Evolutionary conservation across 805 yeast genomes (phyloP).

Genomic region (Pichia eremophila): DNA sequence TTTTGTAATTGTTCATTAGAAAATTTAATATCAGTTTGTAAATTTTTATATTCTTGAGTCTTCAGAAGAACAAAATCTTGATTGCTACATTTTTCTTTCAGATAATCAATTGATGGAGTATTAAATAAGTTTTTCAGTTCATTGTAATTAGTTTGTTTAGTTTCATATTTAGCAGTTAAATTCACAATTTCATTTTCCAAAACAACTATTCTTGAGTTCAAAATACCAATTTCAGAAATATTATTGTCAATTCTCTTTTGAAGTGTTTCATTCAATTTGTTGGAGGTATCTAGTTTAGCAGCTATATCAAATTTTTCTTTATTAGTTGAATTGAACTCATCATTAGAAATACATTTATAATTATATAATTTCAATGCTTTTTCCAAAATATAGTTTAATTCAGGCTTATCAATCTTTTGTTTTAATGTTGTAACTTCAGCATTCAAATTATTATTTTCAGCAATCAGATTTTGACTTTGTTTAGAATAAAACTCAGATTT

Average conservation of each 20-base stretch:
- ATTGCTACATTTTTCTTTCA: slow-evolving; percentile 15
- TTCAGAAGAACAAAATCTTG: slow-evolving; percentile 25
- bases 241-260: neutral
- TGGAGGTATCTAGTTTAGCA: neutral
- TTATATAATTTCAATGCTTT: neutral
- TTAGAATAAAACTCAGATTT: no score
- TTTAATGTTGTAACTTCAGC: neutral
- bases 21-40: neutral
- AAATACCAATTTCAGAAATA: neutral
- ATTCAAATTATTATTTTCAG: no score
- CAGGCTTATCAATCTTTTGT: slow-evolving; percentile 1
- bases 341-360: slow-evolving; percentile 7
- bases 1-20: neutral
- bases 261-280: neutral
- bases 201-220: neutral
- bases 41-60: neutral
- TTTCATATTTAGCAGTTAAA: neutral
- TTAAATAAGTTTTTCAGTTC: neutral
- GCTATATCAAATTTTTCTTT: neutral
- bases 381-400: slow-evolving; percentile 3
- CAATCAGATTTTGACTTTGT: no score
- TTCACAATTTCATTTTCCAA: neutral
- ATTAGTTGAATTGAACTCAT: slow-evolving; percentile 18
- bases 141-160: neutral
- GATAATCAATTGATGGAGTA: slow-evolving; percentile 5